These are phyloP conservation scores for Collariella sp. DNA, from an alignment of 495 filamentous ascomycete species.

Conservation along the genomic window DNA sequence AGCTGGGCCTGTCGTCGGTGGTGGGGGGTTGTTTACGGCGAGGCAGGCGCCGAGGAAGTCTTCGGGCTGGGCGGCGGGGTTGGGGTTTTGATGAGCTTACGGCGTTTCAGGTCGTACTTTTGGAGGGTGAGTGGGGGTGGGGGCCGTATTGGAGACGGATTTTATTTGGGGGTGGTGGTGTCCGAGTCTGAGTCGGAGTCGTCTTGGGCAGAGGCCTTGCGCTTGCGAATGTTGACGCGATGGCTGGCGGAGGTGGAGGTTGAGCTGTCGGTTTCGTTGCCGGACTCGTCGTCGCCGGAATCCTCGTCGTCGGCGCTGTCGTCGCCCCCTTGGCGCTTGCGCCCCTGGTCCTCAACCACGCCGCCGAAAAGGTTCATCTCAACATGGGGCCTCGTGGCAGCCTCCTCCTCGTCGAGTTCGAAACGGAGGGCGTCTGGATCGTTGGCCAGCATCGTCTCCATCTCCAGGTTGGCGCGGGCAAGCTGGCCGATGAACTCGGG, in stretches of 20 bases:
- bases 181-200: neutral
- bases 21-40: neutral
- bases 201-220: conserved; percentile 8
- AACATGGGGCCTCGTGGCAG: conserved; percentile 14
- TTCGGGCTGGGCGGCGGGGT: conserved; percentile 10
- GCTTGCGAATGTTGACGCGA: conserved; percentile 17
- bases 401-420: conserved; percentile 18
- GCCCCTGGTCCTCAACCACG: conserved; percentile 14
- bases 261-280: conserved; percentile 18
- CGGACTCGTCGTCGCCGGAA: neutral
- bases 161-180: conserved; percentile 10
- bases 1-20: neutral
- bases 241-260: conserved; percentile 20
- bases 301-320: neutral
- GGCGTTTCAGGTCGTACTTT: conserved; percentile 11
- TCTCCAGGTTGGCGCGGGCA: conserved; percentile 21
- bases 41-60: neutral
- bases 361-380: conserved; percentile 22
- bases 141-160: conserved; percentile 14
- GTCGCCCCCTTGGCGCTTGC: conserved; percentile 5
- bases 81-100: conserved; percentile 8
- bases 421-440: conserved; percentile 15
- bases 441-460: conserved; percentile 17
- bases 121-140: conserved; percentile 5
- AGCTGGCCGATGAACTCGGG: conserved; percentile 26